A percentile compares a stretch with the other conserved stretches of the same genome.
These are phyloP conservation scores for Bassia scoparia DNA, from an alignment of 148 eudicot species.

Conservation along the genomic window DNA sequence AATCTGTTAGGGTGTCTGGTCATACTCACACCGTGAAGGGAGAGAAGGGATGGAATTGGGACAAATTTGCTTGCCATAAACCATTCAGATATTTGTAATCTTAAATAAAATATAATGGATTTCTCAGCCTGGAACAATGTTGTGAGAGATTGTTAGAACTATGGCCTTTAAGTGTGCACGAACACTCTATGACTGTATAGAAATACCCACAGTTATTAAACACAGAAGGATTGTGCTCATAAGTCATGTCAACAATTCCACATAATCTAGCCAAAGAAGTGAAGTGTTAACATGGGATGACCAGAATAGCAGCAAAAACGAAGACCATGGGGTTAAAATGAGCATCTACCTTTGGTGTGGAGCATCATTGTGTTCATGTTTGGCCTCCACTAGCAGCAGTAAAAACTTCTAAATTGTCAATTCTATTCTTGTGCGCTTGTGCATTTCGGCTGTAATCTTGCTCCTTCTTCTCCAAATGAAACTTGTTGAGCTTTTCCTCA, in stretches of 20 bases:
- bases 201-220: background rate
- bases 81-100: no score
- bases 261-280: background rate
- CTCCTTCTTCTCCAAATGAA: slow-evolving; percentile 79
- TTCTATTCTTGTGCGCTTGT: slow-evolving; percentile 61
- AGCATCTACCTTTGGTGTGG: background rate
- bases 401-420: slow-evolving; percentile 51
- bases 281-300: no score
- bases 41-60: no score
- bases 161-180: background rate
- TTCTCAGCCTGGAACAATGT: background rate
- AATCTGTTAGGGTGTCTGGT: no score
- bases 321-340: background rate
- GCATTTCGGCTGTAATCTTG: slow-evolving; percentile 86
- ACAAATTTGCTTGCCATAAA: no score
- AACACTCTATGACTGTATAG: background rate
- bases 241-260: background rate
- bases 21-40: no score
- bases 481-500: slow-evolving; percentile 77
- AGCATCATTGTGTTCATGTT: slow-evolving; percentile 49
- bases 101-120: background rate
- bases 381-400: slow-evolving; percentile 19
- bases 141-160: background rate
- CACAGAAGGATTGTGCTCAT: background rate
- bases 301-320: slow-evolving; percentile 2